Base-by-base conservation (phyloP, 345 rosid genomes). In the Aquilaria yunnanensis region DNA sequence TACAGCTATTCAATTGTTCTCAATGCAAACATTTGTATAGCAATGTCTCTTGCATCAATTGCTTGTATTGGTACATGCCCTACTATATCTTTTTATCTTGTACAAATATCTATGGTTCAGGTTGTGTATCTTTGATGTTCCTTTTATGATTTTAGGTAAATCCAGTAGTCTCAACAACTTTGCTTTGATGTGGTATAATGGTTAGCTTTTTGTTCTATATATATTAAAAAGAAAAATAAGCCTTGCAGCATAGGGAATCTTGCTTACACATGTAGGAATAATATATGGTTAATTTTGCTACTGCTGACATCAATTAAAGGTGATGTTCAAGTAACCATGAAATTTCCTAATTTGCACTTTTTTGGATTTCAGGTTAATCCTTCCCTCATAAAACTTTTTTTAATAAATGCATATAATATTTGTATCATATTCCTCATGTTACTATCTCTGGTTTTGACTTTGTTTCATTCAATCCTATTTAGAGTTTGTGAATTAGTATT, bases 181-280 rank as follows among this genome's bases (percentile, higher is more conserved):
- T 72, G 89, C 83, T 23, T 86, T 84, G 45, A 84, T 84, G 84
- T 81, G 86, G 89, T 84, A 82, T 74, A 84, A 81, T 64, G 89
- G 89, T 84, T 72, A 64, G 70, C 57, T 57, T 9, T 47, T 50
- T 52, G 55, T 37, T 13, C 14, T 47, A 16, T 47, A 51, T 48
- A 12, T 51, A 10, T 12, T 34, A 52, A 59, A 0, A 1, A 12
- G 6, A 34, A 10, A 37, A 61, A 50, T 49, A 14, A 13, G 31
- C 14, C 53, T 69, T 43, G 14, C 56, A 57, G 46, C 54, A 48
- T 14, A 6, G 14, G 2, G 46, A 51, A 30, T 43, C n/a, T 62
- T 48, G 41, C 12, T 57, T 64, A 54, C 63, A 41, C 59, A 52
- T 32, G 54, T 61, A 84, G 86, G 89, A 73, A 62, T 84, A 65